Base-by-base conservation (phyloP, 1,284 basidiomycete species). In the Schizophyllum commune region DNA sequence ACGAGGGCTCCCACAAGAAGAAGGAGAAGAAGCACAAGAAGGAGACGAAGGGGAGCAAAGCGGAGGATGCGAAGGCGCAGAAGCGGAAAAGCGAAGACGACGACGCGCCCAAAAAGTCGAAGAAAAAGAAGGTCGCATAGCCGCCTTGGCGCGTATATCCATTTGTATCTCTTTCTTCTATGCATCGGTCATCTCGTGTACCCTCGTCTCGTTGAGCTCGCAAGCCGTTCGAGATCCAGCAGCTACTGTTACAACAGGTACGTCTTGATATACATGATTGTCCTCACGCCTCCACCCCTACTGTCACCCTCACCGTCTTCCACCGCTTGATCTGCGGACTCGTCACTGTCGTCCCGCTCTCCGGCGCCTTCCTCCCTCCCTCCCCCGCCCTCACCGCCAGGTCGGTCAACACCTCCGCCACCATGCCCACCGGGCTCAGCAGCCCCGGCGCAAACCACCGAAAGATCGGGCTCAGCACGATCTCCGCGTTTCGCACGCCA, bases 81-180 rank as follows among this genome's bases (percentile, higher is more conserved):
- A 82, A 79, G 69, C 74, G 77, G 34, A 83, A 82, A 68, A 71
- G 67, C 32, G 77, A 77, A 39, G 74, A 65, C 5, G 72, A 47
- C 39, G 39, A 47, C 39, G 17, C 39, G 3, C 39, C 39, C 39
- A 47, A 47, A 17, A 47, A 47, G 39, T 11, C 39, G 39, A 47
- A 47, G 39, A 47, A 47, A 17, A 47, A 47, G 39, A 47, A 17
- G 39, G 39, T 47, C 39, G 13, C 17, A 17, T 47, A 17, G 17
- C 27, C 27, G 27, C 5, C 27, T 27, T 27, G 27, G 27, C 27
- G 27, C 27, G 27, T 27, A 5, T 27, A 5, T 27, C 27, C 27
- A 27, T 27, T 5, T 27, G 27, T 27, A 27, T 5, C 5, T 27
- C 27, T 5, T 27, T 27, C 27, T 5, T 5, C 27, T 27, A 27